These are phyloP conservation scores for Phanerochaete sordida DNA, from an alignment of 768 basidiomycete species.

Conservation along the genomic window DNA sequence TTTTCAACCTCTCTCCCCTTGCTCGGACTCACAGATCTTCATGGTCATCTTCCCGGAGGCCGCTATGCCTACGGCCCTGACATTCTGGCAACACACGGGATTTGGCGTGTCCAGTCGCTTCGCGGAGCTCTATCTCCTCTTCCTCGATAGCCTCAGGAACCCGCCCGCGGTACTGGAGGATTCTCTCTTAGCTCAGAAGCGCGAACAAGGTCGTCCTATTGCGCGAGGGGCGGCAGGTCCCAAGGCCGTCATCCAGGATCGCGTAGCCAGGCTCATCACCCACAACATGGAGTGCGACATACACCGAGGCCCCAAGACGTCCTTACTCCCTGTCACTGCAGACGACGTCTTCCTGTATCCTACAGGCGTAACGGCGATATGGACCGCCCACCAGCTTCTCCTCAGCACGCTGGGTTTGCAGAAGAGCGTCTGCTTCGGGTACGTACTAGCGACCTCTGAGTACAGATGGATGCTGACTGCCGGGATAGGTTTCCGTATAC, in stretches of 20 bases:
- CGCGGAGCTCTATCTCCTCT: conserved; percentile 71
- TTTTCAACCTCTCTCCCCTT: too few relatives aligned
- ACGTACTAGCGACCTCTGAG: conserved; percentile 24
- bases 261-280: conserved; percentile 84
- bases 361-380: conserved; percentile 93
- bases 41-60: too few relatives aligned
- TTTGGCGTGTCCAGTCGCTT: conserved; percentile 85
- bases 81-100: conserved; percentile 94
- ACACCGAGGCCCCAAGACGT: conserved; percentile 56
- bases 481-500: conserved; percentile 82
- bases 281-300: conserved; percentile 52
- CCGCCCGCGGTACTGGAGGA: conserved; percentile 52
- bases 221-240: conserved; percentile 72
- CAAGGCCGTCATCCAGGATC: conserved; percentile 81
- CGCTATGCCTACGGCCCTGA: too few relatives aligned
- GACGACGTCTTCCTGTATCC: conserved; percentile 87
- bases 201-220: too few relatives aligned
- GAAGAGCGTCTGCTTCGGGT: conserved; percentile 96
- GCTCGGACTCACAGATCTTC: too few relatives aligned
- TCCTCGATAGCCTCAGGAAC: conserved; percentile 48
- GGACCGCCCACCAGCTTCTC: conserved; percentile 79
- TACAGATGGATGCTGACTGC: not conserved
- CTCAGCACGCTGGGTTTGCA: conserved; percentile 48
- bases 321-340: conserved; percentile 78
- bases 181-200: too few relatives aligned